phyloP scores from a whole-genome alignment of 2,329 filamentous ascomycete genomes.

The Elsinoe australis region DNA sequence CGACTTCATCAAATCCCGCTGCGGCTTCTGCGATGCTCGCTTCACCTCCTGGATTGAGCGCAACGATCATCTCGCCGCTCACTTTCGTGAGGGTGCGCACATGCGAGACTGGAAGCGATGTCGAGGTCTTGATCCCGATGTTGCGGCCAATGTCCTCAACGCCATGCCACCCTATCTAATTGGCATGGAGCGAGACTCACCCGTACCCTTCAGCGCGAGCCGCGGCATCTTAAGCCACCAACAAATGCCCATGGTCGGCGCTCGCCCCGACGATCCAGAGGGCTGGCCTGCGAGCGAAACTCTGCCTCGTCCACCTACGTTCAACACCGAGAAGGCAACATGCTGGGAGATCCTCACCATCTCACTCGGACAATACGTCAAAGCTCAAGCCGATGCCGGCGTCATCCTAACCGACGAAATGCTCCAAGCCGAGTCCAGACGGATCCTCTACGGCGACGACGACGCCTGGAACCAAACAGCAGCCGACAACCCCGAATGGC shows the following conservation, averaged over 20 bases:
- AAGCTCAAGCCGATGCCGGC: slow-evolving; percentile 33
- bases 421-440: slow-evolving; percentile 42
- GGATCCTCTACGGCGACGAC: slow-evolving; percentile 42
- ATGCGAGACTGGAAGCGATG: slow-evolving; percentile 52
- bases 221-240: slow-evolving; percentile 21
- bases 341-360: slow-evolving; percentile 46
- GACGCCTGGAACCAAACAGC: slow-evolving; percentile 42
- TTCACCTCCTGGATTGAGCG: slow-evolving; percentile 47
- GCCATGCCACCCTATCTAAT: slow-evolving; percentile 48
- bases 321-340: slow-evolving; percentile 25
- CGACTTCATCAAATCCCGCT: slow-evolving; percentile 47
- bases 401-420: slow-evolving; percentile 42
- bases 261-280: slow-evolving; percentile 1
- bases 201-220: slow-evolving; percentile 42
- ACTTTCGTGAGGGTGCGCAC: slow-evolving; percentile 46
- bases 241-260: neutral
- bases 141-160: slow-evolving; percentile 43
- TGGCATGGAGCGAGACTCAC: slow-evolving; percentile 40
- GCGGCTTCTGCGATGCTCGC: slow-evolving; percentile 45
- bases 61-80: slow-evolving; percentile 46
- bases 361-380: slow-evolving; percentile 39
- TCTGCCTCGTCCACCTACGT: neutral
- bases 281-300: neutral
- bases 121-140: slow-evolving; percentile 43
- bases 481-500: slow-evolving; percentile 39